Percentiles rank a stretch among this genome's conserved stretches.
Conservation (phyloP, 1,139 yeast species). For the Candida pseudocylindracea region DNA sequence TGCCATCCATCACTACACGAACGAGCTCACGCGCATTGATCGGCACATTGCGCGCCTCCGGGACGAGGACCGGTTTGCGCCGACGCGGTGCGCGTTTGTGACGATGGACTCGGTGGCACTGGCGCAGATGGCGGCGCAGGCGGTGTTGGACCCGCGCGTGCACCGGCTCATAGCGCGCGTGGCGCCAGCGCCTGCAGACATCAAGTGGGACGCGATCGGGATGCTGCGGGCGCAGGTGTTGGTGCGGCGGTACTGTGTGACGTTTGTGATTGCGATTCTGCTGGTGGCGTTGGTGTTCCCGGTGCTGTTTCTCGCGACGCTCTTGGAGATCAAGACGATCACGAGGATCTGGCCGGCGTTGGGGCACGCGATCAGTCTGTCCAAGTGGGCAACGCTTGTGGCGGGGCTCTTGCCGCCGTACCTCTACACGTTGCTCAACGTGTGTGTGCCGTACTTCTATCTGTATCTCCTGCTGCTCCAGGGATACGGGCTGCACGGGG, state of each 20-base stretch:
- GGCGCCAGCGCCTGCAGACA: conserved; percentile 82
- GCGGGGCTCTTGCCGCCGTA: conserved; percentile 33
- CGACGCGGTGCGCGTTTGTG: conserved; percentile 41
- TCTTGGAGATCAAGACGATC: conserved; percentile 47
- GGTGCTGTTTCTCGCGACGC: conserved; percentile 48
- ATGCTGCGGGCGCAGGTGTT: conserved; percentile 34
- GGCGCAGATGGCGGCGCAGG: conserved; percentile 83
- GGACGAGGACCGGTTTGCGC: conserved; percentile 30
- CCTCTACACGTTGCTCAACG: conserved; percentile 46
- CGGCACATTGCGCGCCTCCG: conserved; percentile 33
- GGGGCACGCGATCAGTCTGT: conserved; percentile 35
- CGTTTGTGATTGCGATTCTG: conserved; percentile 36
- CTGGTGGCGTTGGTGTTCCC: conserved; percentile 55
- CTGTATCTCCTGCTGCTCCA: conserved; percentile 46
- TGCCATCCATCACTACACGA: conserved; percentile 37
- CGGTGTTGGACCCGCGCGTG: conserved; percentile 62
- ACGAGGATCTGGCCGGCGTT: conserved; percentile 51
- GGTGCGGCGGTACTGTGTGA: conserved; percentile 35
- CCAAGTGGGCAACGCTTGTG: conserved; percentile 38
- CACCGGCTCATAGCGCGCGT: conserved; percentile 47
- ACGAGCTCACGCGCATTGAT: conserved; percentile 32
- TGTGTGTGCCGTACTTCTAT: conserved; percentile 54
- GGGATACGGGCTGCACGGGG: conserved; percentile 63
- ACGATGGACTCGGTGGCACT: conserved; percentile 73
- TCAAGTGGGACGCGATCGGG: conserved; percentile 58